Base-by-base conservation (phyloP, 768 basidiomycete genomes). In the Hypsizygus marmoreus region DNA sequence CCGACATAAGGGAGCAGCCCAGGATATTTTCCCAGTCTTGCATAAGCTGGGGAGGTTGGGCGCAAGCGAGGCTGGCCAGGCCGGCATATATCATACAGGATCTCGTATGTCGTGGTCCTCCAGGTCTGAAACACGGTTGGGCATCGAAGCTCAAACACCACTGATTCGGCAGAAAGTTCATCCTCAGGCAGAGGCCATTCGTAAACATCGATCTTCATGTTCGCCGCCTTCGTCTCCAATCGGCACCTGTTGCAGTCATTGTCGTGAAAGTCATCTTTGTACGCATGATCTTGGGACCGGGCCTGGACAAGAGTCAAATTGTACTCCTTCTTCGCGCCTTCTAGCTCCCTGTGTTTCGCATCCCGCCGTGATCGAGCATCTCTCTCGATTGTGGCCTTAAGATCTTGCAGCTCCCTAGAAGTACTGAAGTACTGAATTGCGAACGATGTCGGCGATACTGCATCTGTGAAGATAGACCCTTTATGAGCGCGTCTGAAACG, bases 151-250 rank as follows among this genome's bases (percentile, higher is more conserved):
- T 79, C 75, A 40, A 79, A 80, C 1, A 77, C 55, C 12, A 68
- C 61, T 0, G 53, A 53, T 40, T 68, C 56, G 0, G 64, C 63
- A 6, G 44, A 22, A 4, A 55, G 10, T 4, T 13, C 16, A 9
- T 51, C 33, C 1, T 40, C 23, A 0, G 78, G 75, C 29, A 80
- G 51, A 0, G 77, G 79, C 76, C 75, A 76, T 41, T 80, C 79
- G 28, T 74, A 62, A 4, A 72, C 51, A 1, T 19, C 0, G 17
- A 79, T 76, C 0, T 4, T 2, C 56, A 75, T 50, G 0, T 0
- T 4, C 0, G 25, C 5, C 0, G 64, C 60, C 35, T 53, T 4
- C 1, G 10, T 16, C 14, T 54, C 19, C 13, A 63, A 47, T 0
- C 7, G 4, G 34, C 74, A 75, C 42, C 59, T 68, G 2, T n/a